These are phyloP conservation scores for Fraxinus platypoda DNA, from an alignment of 305 asterid species.

Conservation along the genomic window DNA sequence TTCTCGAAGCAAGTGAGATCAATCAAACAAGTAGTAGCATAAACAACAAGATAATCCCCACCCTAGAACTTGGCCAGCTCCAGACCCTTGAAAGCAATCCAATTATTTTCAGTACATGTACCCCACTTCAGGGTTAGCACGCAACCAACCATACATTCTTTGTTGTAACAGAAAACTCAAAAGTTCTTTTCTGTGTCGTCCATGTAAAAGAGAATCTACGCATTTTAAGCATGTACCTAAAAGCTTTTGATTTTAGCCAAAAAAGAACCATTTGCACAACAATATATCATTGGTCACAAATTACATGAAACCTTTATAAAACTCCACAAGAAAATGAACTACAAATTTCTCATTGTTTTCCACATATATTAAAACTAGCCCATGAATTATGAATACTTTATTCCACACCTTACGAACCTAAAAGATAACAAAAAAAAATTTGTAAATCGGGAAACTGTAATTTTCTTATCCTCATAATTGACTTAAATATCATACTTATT, in stretches of 20 bases:
- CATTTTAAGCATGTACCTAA: background rate
- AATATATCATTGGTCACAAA: background rate
- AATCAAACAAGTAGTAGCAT: constrained; percentile 4
- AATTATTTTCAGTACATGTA: background rate
- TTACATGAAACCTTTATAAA: background rate
- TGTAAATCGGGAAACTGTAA: background rate
- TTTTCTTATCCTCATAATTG: background rate
- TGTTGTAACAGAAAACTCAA: background rate
- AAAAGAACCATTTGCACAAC: background rate
- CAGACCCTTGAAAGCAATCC: constrained; percentile 10
- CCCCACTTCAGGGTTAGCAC: background rate
- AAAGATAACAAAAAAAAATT: background rate
- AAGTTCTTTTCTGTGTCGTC: background rate
- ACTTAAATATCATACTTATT: background rate
- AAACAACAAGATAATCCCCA: background rate
- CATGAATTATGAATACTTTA: background rate
- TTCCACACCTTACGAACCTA: background rate
- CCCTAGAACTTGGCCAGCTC: constrained; percentile 15
- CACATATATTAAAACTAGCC: background rate
- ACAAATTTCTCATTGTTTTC: background rate
- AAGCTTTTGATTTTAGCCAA: background rate
- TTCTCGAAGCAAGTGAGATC: background rate
- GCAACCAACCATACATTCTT: background rate
- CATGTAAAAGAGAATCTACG: background rate
- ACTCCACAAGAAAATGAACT: background rate